phyloP scores from a whole-genome alignment of 2,329 filamentous ascomycete genomes.

The Botryosphaeria dothidea region DNA sequence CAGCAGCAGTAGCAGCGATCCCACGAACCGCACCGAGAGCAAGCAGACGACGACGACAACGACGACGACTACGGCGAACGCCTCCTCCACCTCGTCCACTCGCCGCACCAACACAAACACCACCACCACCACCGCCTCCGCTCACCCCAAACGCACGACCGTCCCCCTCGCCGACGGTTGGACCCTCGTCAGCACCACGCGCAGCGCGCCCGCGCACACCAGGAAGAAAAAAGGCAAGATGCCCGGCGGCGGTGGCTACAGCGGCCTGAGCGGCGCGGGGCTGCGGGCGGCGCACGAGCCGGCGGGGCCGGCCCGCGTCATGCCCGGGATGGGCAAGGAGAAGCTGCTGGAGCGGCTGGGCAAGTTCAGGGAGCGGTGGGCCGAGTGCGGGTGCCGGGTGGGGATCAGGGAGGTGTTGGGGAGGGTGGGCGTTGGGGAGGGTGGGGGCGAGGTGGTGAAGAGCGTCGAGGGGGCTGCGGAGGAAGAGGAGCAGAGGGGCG shows the following conservation, averaged over 20 bases:
- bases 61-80: neutral
- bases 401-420: slow-evolving; percentile 1
- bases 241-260: neutral
- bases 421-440: neutral
- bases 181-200: slow-evolving; percentile 35
- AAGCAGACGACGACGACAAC: neutral
- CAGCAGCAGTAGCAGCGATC: neutral
- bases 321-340: slow-evolving; percentile 8
- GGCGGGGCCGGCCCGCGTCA: neutral
- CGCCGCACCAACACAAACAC: neutral
- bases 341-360: slow-evolving; percentile 2
- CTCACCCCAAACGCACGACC: slow-evolving; percentile 31
- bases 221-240: neutral
- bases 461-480: neutral
- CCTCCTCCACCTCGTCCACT: neutral
- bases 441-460: neutral
- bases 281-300: slow-evolving; percentile 16
- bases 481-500: neutral
- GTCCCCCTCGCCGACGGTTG: slow-evolving; percentile 36
- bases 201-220: slow-evolving; percentile 35
- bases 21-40: neutral
- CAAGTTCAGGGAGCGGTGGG: slow-evolving; percentile 8
- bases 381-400: slow-evolving; percentile 21
- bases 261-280: slow-evolving; percentile 14
- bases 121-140: neutral